Conservation (phyloP, 2,329 filamentous ascomycete species). For the Canariomyces notabilis region DNA sequence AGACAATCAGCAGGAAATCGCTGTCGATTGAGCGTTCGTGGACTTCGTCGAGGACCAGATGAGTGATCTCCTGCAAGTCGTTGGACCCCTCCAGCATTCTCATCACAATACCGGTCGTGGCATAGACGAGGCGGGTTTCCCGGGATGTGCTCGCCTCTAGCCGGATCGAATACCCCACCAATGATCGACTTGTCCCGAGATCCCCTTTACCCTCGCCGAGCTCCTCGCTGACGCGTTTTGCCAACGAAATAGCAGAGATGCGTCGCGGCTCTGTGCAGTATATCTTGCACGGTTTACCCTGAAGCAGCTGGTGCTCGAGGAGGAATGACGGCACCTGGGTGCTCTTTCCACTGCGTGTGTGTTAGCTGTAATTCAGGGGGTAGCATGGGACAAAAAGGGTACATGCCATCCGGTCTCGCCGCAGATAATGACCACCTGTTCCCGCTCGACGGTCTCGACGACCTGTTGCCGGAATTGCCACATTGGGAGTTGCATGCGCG, state of each 20-base stretch:
- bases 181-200: slow-evolving; percentile 72
- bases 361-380: slow-evolving; percentile 3
- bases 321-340: slow-evolving; percentile 96
- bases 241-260: slow-evolving; percentile 93
- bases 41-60: slow-evolving; percentile 94
- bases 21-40: slow-evolving; percentile 96
- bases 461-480: slow-evolving; percentile 79
- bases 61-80: slow-evolving; percentile 82
- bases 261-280: slow-evolving; percentile 93
- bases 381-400: background rate
- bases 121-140: slow-evolving; percentile 82
- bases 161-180: slow-evolving; percentile 92
- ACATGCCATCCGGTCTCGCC: slow-evolving; percentile 84
- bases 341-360: slow-evolving; percentile 69
- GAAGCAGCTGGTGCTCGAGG: slow-evolving; percentile 78
- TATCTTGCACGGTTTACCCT: slow-evolving; percentile 79
- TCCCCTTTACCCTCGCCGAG: slow-evolving; percentile 80
- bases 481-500: slow-evolving; percentile 79
- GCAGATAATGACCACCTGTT: slow-evolving; percentile 89
- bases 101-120: slow-evolving; percentile 90
- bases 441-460: slow-evolving; percentile 66
- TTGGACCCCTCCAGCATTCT: slow-evolving; percentile 90
- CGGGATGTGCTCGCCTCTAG: slow-evolving; percentile 81
- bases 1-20: slow-evolving; percentile 88
- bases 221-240: slow-evolving; percentile 89